Conservation (phyloP, 306 rosid genomes). For the Gynostemma pentaphyllum region DNA sequence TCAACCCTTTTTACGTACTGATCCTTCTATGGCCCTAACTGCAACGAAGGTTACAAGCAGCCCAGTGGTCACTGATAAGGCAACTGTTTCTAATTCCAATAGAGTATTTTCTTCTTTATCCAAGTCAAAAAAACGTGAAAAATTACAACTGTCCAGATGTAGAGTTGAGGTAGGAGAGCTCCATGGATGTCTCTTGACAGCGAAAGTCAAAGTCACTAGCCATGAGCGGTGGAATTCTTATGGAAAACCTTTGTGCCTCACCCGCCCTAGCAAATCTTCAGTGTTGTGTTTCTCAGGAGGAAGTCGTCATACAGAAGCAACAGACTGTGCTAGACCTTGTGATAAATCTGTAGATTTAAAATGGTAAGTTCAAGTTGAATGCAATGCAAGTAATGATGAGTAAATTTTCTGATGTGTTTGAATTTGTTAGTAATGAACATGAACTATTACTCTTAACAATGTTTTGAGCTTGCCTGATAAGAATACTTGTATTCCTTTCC, state of each 20-base stretch:
- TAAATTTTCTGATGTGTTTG: neutral
- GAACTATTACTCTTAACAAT: neutral
- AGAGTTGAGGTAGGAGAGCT: conserved; percentile 29
- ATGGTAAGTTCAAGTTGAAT: conserved; percentile 56
- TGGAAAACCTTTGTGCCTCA: conserved; percentile 36
- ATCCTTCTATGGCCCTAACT: conserved; percentile 49
- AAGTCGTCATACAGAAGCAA: conserved; percentile 41
- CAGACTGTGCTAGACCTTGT: conserved; percentile 40
- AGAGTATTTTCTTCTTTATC: conserved; percentile 27
- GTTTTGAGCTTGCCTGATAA: conserved; percentile 5
- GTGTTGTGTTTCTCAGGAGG: conserved; percentile 43
- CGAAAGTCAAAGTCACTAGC: conserved; percentile 24
- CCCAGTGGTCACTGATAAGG: conserved; percentile 39
- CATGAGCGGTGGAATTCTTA: conserved; percentile 19
- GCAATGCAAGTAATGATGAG: neutral
- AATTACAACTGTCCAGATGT: conserved; percentile 27
- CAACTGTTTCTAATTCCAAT: conserved; percentile 29
- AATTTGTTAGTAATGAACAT: neutral
- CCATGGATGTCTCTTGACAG: conserved; percentile 18
- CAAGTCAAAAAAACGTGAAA: conserved; percentile 30
- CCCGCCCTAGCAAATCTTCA: conserved; percentile 30
- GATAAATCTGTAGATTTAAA: conserved; percentile 38
- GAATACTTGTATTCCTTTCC: conserved; percentile 16
- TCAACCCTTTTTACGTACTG: conserved; percentile 19
- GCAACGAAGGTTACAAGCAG: conserved; percentile 52